These are phyloP conservation scores for Moesziomyces globuligerus DNA, from an alignment of 1,284 basidiomycete species.

Conservation along the genomic window DNA sequence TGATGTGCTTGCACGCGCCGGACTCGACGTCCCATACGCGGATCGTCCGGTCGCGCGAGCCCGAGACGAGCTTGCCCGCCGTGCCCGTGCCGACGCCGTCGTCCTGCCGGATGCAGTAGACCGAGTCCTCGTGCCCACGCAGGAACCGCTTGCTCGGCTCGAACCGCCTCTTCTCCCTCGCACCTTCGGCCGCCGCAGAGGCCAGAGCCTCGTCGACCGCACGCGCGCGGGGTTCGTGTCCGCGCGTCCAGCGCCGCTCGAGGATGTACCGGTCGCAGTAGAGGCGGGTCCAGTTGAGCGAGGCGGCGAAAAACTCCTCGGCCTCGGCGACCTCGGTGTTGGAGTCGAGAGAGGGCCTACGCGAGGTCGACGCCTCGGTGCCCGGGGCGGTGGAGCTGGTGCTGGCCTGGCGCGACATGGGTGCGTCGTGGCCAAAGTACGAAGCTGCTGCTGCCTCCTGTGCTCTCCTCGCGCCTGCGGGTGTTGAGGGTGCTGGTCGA, in stretches of 20 bases:
- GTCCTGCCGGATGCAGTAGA: constrained; percentile 57
- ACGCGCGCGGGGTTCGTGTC: constrained; percentile 1
- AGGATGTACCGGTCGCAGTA: constrained; percentile 33
- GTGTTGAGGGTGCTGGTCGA: constrained; percentile 14
- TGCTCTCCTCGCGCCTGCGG: constrained; percentile 34
- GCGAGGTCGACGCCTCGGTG: neutral
- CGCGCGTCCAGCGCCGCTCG: constrained; percentile 38
- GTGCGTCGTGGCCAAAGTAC: constrained; percentile 10
- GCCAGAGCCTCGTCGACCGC: neutral
- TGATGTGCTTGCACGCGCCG: constrained; percentile 37
- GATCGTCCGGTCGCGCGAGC: constrained; percentile 53
- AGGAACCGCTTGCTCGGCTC: constrained; percentile 43
- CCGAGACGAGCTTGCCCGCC: constrained; percentile 45
- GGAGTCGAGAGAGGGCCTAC: constrained; percentile 14
- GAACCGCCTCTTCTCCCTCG: constrained; percentile 5
- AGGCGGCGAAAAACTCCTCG: constrained; percentile 39
- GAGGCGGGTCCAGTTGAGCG: constrained; percentile 35
- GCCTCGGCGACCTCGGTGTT: constrained; percentile 23
- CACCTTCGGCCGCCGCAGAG: neutral
- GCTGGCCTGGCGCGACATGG: constrained; percentile 20
- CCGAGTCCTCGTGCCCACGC: constrained; percentile 49
- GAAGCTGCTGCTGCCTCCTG: constrained; percentile 22
- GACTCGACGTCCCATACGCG: constrained; percentile 55
- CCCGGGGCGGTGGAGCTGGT: constrained; percentile 4
- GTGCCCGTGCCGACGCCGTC: constrained; percentile 45